These are phyloP conservation scores for Tolypocladium inflatum DNA, from an alignment of 2,329 filamentous ascomycete genomes.

Conservation along the genomic window DNA sequence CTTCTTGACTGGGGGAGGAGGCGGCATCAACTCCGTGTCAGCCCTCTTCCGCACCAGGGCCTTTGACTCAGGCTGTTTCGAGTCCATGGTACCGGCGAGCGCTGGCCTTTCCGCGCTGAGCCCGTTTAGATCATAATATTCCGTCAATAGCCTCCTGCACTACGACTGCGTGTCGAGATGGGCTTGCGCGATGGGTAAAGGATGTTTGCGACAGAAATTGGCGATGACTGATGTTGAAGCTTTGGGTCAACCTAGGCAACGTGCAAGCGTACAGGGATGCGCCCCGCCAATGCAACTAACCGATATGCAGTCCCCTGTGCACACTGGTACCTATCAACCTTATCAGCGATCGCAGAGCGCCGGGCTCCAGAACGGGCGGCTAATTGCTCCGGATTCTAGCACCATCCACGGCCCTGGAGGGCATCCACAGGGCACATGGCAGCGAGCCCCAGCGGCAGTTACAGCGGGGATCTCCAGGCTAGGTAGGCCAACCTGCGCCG, in stretches of 20 bases:
- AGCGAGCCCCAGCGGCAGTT: neutral
- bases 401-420: neutral
- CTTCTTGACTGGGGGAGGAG: slow-evolving; percentile 73
- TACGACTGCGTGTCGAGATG: neutral
- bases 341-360: neutral
- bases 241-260: neutral
- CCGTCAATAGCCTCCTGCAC: neutral
- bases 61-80: slow-evolving; percentile 27
- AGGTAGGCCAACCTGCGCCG: too few species aligned
- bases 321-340: neutral
- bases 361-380: neutral
- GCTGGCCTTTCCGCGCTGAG: neutral
- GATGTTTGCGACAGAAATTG: neutral
- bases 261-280: neutral
- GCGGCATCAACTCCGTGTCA: slow-evolving; percentile 69
- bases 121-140: neutral
- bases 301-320: neutral
- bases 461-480: neutral
- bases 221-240: neutral
- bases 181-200: neutral
- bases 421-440: neutral
- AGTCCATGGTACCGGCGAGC: slow-evolving; percentile 24
- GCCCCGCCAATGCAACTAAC: neutral
- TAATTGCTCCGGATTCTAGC: neutral
- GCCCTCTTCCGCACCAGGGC: slow-evolving; percentile 61